These are phyloP conservation scores for Sphagnum magellanicum DNA, from an alignment of 228 moss, liverwort and hornwort species.

Conservation along the genomic window DNA sequence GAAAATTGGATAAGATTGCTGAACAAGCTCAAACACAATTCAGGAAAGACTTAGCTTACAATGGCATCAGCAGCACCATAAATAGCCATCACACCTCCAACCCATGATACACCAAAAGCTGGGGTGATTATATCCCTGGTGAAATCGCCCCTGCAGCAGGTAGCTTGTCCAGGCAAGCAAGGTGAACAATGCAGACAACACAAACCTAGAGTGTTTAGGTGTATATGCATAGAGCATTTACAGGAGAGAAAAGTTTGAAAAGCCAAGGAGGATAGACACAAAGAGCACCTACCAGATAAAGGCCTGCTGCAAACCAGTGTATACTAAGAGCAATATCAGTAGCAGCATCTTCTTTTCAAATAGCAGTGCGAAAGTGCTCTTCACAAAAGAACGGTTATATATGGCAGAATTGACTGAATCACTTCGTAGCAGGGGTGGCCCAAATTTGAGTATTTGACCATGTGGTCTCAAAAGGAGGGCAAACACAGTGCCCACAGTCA, in stretches of 20 bases:
- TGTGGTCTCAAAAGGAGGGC: slow-evolving; percentile 55
- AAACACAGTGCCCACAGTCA: slow-evolving; percentile 65
- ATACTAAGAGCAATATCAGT: slow-evolving; percentile 64
- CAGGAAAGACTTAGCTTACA: slow-evolving; percentile 30
- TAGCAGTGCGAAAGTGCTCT: slow-evolving; percentile 55
- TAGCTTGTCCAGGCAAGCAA: neutral
- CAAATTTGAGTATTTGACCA: slow-evolving; percentile 10
- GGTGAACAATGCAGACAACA: neutral
- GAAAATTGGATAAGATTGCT: neutral
- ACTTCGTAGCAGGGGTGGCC: slow-evolving; percentile 17
- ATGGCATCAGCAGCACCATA: slow-evolving; percentile 77
- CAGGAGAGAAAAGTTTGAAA: too few relatives aligned
- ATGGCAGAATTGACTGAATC: slow-evolving; percentile 7
- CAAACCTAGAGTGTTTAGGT: neutral
- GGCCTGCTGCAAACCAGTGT: slow-evolving; percentile 92
- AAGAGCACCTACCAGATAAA: slow-evolving; percentile 68
- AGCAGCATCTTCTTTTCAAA: slow-evolving; percentile 78
- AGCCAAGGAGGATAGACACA: neutral
- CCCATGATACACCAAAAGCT: slow-evolving; percentile 81
- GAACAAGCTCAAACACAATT: neutral
- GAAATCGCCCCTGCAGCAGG: slow-evolving; percentile 68
- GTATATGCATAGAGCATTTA: too few relatives aligned
- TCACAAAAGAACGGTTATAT: slow-evolving; percentile 26
- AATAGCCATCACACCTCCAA: slow-evolving; percentile 92
- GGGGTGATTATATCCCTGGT: slow-evolving; percentile 83